Evolutionary conservation across 257 asterid species (phyloP).

Genomic region (Petunia axillaris): DNA sequence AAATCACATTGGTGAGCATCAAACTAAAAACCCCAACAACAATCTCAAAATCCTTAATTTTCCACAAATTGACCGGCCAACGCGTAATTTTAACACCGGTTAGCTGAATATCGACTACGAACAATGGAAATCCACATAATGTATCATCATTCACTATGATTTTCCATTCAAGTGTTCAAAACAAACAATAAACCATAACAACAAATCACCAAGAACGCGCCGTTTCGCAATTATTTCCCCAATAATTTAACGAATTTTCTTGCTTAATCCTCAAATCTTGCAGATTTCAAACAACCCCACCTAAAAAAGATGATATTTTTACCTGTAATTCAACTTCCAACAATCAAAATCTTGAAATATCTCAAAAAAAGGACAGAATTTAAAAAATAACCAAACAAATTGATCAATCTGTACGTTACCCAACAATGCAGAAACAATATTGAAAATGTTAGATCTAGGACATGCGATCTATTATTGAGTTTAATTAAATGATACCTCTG

Average conservation of each 20-base stretch:
- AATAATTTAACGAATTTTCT: neutral
- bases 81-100: constrained; percentile 3
- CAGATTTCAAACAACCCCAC: constrained; percentile 14
- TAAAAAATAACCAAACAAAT: neutral
- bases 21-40: constrained; percentile 38
- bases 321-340: neutral
- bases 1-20: constrained; percentile 48
- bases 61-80: constrained; percentile 11
- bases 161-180: neutral
- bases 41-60: constrained; percentile 14
- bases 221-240: neutral
- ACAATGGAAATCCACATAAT: neutral
- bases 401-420: neutral
- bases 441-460: neutral
- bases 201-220: neutral
- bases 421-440: neutral
- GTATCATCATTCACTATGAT: neutral
- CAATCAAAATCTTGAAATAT: constrained; percentile 1
- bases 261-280: constrained; percentile 5
- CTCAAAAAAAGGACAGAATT: neutral
- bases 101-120: neutral
- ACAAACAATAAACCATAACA: neutral
- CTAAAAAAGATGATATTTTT: neutral
- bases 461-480: neutral
- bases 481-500: neutral